A percentile compares a stretch with the other conserved stretches of the same genome.
These are phyloP conservation scores for Pulveroboletus ravenelii DNA, from an alignment of 768 basidiomycete genomes.

Conservation along the genomic window DNA sequence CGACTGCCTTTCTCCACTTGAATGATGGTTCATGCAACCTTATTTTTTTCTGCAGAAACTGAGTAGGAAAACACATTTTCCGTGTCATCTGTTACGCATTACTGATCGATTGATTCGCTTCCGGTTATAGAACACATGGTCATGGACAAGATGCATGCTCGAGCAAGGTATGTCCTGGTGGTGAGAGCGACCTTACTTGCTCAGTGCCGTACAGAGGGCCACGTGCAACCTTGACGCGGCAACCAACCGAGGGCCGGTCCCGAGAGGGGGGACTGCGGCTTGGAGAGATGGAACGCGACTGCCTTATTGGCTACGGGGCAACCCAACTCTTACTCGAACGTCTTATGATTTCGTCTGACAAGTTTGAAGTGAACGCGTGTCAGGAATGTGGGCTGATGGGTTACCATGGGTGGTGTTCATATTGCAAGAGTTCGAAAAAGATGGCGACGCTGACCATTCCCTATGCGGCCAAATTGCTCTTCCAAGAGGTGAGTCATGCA, in stretches of 20 bases:
- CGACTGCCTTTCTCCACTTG: slow-evolving; percentile 3
- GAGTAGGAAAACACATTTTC: slow-evolving; percentile 50
- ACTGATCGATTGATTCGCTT: slow-evolving; percentile 13
- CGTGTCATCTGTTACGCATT: neutral
- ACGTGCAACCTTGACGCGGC: slow-evolving; percentile 91
- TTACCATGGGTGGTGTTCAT: slow-evolving; percentile 94
- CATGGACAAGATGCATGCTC: slow-evolving; percentile 99
- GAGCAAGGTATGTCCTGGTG: slow-evolving; percentile 66
- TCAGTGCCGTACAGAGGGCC: slow-evolving; percentile 63
- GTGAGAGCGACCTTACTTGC: slow-evolving; percentile 11
- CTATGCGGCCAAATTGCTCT: slow-evolving; percentile 89
- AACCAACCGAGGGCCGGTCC: slow-evolving; percentile 97
- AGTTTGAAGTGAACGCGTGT: slow-evolving; percentile 96
- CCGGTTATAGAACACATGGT: slow-evolving; percentile 84
- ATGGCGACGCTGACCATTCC: slow-evolving; percentile 95
- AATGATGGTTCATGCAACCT: slow-evolving; percentile 1
- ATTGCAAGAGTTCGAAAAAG: slow-evolving; percentile 95
- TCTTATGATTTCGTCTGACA: slow-evolving; percentile 98
- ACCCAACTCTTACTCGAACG: slow-evolving; percentile 94
- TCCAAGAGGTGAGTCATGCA: slow-evolving; percentile 67
- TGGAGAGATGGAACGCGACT: slow-evolving; percentile 99
- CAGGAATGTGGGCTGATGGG: slow-evolving; percentile 93
- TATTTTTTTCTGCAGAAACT: slow-evolving; percentile 61
- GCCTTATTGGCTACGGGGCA: slow-evolving; percentile 97
- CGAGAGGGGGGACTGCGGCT: slow-evolving; percentile 95